Conservation (phyloP, 1,139 yeast species). For the Wickerhamomyces sp. region DNA sequence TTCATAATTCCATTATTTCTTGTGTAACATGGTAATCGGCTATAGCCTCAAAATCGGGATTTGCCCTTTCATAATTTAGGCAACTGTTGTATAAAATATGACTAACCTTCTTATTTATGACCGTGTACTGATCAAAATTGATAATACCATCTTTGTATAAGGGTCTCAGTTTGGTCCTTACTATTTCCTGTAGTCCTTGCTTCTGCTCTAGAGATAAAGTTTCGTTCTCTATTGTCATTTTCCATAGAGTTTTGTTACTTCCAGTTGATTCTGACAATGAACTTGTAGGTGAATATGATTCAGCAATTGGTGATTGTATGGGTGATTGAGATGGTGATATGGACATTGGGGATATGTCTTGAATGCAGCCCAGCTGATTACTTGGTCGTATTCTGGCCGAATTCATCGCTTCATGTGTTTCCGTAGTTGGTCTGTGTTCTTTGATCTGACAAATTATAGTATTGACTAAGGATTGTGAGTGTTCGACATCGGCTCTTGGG, state of each 20-base stretch:
- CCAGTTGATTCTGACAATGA: background rate
- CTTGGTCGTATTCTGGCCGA: background rate
- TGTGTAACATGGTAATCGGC: slow-evolving; percentile 13
- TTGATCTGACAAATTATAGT: slow-evolving; percentile 17
- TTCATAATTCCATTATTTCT: slow-evolving; percentile 9
- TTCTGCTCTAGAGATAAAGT: slow-evolving; percentile 41
- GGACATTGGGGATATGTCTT: background rate
- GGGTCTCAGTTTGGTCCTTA: slow-evolving; percentile 46
- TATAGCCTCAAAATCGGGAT: slow-evolving; percentile 10
- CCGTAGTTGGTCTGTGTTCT: slow-evolving; percentile 7
- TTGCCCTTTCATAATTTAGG: slow-evolving; percentile 2
- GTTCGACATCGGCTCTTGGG: background rate
- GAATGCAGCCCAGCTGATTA: slow-evolving; percentile 1
- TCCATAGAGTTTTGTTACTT: slow-evolving; percentile 8
- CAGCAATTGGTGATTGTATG: slow-evolving; percentile 2
- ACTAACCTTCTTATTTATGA: slow-evolving; percentile 38
- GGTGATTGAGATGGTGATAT: slow-evolving; percentile 1
- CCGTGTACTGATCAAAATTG: slow-evolving; percentile 43
- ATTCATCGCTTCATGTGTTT: background rate
- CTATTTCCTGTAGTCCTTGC: slow-evolving; percentile 44
- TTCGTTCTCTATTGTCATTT: slow-evolving; percentile 9
- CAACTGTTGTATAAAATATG: slow-evolving; percentile 33
- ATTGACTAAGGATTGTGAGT: slow-evolving; percentile 10
- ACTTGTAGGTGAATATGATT: slow-evolving; percentile 5
- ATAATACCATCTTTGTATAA: slow-evolving; percentile 35